Conservation (phyloP, 2,329 filamentous ascomycete genomes). For the Fusarium pilosicola region DNA sequence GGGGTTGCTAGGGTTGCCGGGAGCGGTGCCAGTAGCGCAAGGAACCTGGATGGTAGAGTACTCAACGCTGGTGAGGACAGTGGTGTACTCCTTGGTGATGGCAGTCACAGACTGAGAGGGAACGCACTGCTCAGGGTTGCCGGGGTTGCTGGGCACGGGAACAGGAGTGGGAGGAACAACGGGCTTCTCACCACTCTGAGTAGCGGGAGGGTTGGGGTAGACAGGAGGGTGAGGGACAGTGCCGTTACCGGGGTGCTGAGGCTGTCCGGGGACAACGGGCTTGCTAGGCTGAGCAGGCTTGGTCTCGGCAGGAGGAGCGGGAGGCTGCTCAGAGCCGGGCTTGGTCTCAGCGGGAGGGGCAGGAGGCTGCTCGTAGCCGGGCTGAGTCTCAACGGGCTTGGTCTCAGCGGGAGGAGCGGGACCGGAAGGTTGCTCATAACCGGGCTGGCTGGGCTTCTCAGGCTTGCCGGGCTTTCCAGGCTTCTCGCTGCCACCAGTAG, state of each 20-base stretch:
- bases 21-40: constrained; percentile 36
- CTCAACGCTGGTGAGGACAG: constrained; percentile 64
- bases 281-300: constrained; percentile 13
- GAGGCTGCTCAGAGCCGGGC: constrained; percentile 1
- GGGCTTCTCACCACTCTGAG: constrained; percentile 21
- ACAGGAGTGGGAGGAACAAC: constrained; percentile 29
- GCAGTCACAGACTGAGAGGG: constrained; percentile 56
- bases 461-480: constrained; percentile 16
- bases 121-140: constrained; percentile 31
- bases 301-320: constrained; percentile 1
- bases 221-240: constrained; percentile 34
- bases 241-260: constrained; percentile 34
- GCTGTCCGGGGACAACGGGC: constrained; percentile 15
- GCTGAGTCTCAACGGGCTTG: constrained; percentile 11
- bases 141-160: constrained; percentile 19
- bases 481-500: constrained; percentile 39
- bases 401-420: constrained; percentile 4
- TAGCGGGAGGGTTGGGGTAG: constrained; percentile 33
- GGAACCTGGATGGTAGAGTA: constrained; percentile 54
- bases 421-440: neutral
- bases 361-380: neutral
- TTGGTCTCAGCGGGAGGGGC: constrained; percentile 9
- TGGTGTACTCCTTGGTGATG: constrained; percentile 66
- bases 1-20: constrained; percentile 11
- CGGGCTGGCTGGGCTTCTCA: neutral